Conservation (phyloP, 768 basidiomycete genomes). For the Mycena sanguinolenta region DNA sequence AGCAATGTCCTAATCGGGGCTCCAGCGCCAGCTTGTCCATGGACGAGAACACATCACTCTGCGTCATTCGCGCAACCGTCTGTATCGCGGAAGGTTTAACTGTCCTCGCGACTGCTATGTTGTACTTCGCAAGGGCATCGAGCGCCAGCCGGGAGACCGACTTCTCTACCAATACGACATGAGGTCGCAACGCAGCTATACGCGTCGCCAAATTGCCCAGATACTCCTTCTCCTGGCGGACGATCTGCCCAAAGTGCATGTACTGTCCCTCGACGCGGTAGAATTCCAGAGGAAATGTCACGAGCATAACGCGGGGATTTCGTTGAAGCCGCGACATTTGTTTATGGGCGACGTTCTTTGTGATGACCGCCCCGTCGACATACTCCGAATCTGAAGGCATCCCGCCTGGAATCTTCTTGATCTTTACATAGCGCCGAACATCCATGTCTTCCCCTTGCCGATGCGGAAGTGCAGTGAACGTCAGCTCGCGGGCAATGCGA, state of each 20-base stretch:
- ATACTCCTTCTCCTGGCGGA: conserved; percentile 94
- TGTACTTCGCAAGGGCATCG: conserved; percentile 85
- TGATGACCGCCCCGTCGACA: conserved; percentile 96
- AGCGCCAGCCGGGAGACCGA: conserved; percentile 92
- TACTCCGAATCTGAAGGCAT: conserved; percentile 94
- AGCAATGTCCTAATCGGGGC: conserved; percentile 90
- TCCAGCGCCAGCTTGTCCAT: conserved; percentile 94
- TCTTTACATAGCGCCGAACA: conserved; percentile 94
- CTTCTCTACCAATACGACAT: conserved; percentile 92
- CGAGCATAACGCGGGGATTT: conserved; percentile 95
- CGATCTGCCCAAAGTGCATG: conserved; percentile 90
- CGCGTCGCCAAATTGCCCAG: conserved; percentile 88
- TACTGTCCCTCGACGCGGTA: conserved; percentile 93
- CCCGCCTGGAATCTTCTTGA: conserved; percentile 98
- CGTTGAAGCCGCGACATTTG: conserved; percentile 86
- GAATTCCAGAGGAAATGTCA: conserved; percentile 96
- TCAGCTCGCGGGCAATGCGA: conserved; percentile 87
- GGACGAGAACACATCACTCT: conserved; percentile 94
- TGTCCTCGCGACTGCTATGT: conserved; percentile 90
- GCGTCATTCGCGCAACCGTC: conserved; percentile 93
- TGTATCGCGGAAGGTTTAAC: conserved; percentile 91
- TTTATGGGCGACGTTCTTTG: conserved; percentile 98
- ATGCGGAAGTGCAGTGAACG: conserved; percentile 77
- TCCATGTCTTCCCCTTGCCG: conserved; percentile 95
- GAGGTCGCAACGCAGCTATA: conserved; percentile 92